Base-by-base conservation (phyloP, 371 early-diverging fungal genomes). In the Lichtheimia ramosa region DNA sequence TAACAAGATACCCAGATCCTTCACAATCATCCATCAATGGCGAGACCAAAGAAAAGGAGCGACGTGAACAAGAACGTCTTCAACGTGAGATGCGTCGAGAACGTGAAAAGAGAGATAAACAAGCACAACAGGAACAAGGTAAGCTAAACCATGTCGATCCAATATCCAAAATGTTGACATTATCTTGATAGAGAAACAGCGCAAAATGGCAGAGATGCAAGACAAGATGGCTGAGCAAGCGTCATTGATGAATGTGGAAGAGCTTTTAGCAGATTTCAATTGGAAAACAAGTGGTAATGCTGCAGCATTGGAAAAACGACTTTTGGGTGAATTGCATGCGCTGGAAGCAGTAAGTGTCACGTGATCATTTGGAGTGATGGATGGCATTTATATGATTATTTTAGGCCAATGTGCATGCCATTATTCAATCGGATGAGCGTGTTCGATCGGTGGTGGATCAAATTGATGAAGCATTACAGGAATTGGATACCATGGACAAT, bases 381-480 rank as follows among this genome's bases (percentile, higher is more conserved):
- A 49, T 53, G 14, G 10, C 21, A 41, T 13, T 16, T 46, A 18
- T 24, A 16, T 12, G 15, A 24, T 56, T 60, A 10, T 42, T 18
- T 16, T 13, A 91, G 92, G 89, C 92, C 16, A 95, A 96, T 70
- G 94, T 97, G 2, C 93, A 93, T 63, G 94, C 93, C 1, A 93
- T 97, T 58, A 90, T 97, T 40, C 90, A 93, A 67, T 90, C 95
- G 18, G 96, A 95, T 62, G 88, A 89, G 56, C 83, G 90, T 56
- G 93, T 94, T n/a, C 82, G 87, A 48, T 75, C 82, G 4, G 89
- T 97, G 21, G 83, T 94, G 16, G 78, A 74, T 18, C 89, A 94
- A 56, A 85, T 96, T 27, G 94, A 97, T 54, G 79, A 77, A 23
- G 90, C 95, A 2, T 78, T 94, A 21, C 58, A 76, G 18, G 91